Evolutionary conservation across 2,329 filamentous ascomycete genomes (phyloP).

Genomic region (Sphaerostilbella broomeana): DNA sequence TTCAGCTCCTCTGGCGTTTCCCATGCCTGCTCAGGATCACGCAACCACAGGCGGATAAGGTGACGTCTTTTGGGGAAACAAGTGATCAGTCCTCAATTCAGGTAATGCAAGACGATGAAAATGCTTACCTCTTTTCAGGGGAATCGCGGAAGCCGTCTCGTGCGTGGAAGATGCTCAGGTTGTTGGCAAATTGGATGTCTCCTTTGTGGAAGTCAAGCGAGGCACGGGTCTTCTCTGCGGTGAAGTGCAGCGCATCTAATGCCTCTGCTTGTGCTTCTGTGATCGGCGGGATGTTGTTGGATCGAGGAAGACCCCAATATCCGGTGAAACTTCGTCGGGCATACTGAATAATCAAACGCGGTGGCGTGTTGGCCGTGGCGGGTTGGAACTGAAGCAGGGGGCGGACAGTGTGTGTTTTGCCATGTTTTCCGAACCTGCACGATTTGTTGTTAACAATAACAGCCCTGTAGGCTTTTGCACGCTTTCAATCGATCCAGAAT

Average conservation of each 20-base stretch:
- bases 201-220: constrained; percentile 42
- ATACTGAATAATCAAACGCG: constrained; percentile 55
- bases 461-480: not conserved
- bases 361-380: constrained; percentile 35
- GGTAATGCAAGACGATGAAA: not conserved
- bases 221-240: constrained; percentile 39
- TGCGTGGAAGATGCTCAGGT: constrained; percentile 47
- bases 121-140: constrained; percentile 36
- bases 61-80: constrained; percentile 31
- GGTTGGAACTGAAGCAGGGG: constrained; percentile 53
- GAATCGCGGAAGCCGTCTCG: constrained; percentile 43
- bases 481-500: too few species aligned
- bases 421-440: constrained; percentile 43
- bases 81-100: constrained; percentile 12
- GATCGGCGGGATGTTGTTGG: constrained; percentile 47
- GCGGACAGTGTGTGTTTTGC: constrained; percentile 26
- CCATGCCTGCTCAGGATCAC: constrained; percentile 44
- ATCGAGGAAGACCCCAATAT: constrained; percentile 48
- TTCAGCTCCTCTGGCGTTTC: constrained; percentile 37
- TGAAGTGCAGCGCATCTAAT: constrained; percentile 44
- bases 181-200: constrained; percentile 51
- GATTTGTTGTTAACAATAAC: not conserved
- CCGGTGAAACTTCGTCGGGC: constrained; percentile 53
- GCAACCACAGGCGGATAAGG: constrained; percentile 44
- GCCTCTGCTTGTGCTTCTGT: constrained; percentile 48